Conservation (phyloP, 2,329 filamentous ascomycete genomes). For the Myrmaecium sp. region DNA sequence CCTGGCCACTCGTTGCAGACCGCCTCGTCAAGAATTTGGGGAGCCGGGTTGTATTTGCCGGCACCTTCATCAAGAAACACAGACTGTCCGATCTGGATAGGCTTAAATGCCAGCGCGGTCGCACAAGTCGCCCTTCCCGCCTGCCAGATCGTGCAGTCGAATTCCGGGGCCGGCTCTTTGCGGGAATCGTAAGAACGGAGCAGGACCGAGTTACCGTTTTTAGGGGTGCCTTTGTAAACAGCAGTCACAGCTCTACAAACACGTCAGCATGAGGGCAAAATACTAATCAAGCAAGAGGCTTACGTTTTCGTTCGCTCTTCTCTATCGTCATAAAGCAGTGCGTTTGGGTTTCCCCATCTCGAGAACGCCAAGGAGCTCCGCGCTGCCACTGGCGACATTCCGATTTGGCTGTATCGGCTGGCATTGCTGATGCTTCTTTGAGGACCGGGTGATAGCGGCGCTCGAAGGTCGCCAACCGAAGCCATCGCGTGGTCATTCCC, state of each 20-base stretch:
- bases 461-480: slow-evolving; percentile 24
- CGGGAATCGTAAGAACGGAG: slow-evolving; percentile 91
- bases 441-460: slow-evolving; percentile 22
- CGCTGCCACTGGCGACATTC: slow-evolving; percentile 41
- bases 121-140: slow-evolving; percentile 88
- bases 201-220: slow-evolving; percentile 50
- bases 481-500: slow-evolving; percentile 50
- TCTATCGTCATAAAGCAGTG: slow-evolving; percentile 70
- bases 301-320: slow-evolving; percentile 83
- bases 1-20: slow-evolving; percentile 89
- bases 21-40: slow-evolving; percentile 75
- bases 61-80: slow-evolving; percentile 85
- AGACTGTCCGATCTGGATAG: slow-evolving; percentile 83
- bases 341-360: slow-evolving; percentile 66
- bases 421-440: slow-evolving; percentile 59
- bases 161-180: slow-evolving; percentile 77
- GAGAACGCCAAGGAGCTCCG: slow-evolving; percentile 22
- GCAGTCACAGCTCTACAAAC: slow-evolving; percentile 63
- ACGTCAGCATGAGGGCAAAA: slow-evolving; percentile 7
- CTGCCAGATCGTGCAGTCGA: slow-evolving; percentile 93
- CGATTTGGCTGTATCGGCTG: slow-evolving; percentile 69
- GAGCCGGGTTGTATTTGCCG: slow-evolving; percentile 82
- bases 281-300: slow-evolving; percentile 21
- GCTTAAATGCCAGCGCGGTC: slow-evolving; percentile 87
- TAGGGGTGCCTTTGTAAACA: slow-evolving; percentile 67